phyloP scores from a whole-genome alignment of 1,139 yeast species.

The Debaryomycetaceae sp. region DNA sequence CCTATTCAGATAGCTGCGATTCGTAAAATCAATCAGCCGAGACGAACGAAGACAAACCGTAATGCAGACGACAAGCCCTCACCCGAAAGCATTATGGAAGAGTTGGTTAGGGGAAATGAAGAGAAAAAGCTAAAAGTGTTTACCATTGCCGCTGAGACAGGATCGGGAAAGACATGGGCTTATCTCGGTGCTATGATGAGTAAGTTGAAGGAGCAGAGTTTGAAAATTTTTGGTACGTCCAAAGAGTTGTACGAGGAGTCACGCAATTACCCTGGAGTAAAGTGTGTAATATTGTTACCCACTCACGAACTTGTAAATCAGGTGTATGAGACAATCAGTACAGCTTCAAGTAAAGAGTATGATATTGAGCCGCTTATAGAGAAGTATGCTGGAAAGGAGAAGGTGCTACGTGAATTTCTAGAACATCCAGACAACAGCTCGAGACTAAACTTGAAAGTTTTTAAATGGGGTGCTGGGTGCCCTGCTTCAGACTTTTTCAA shows the following conservation, averaged over 20 bases:
- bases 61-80: constrained; percentile 10
- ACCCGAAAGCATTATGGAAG: constrained; percentile 19
- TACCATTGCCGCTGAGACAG: constrained; percentile 93
- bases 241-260: constrained; percentile 28
- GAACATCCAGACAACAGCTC: constrained; percentile 21
- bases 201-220: constrained; percentile 57
- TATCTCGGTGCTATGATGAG: constrained; percentile 76
- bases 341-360: constrained; percentile 29
- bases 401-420: constrained; percentile 22
- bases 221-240: constrained; percentile 23
- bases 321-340: constrained; percentile 53
- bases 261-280: constrained; percentile 41
- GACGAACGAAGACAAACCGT: constrained; percentile 18
- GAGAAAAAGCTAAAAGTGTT: constrained; percentile 52
- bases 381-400: constrained; percentile 13
- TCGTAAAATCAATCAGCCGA: constrained; percentile 38
- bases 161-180: constrained; percentile 94
- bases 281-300: constrained; percentile 77
- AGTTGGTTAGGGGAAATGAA: constrained; percentile 30
- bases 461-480: constrained; percentile 58
- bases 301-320: constrained; percentile 88
- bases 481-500: constrained; percentile 49
- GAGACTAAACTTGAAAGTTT: constrained; percentile 40
- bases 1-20: constrained; percentile 47
- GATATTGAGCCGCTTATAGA: constrained; percentile 16